Evolutionary conservation across 2,329 filamentous ascomycete species (phyloP).

Genomic region (Calonectria multiphialidica): DNA sequence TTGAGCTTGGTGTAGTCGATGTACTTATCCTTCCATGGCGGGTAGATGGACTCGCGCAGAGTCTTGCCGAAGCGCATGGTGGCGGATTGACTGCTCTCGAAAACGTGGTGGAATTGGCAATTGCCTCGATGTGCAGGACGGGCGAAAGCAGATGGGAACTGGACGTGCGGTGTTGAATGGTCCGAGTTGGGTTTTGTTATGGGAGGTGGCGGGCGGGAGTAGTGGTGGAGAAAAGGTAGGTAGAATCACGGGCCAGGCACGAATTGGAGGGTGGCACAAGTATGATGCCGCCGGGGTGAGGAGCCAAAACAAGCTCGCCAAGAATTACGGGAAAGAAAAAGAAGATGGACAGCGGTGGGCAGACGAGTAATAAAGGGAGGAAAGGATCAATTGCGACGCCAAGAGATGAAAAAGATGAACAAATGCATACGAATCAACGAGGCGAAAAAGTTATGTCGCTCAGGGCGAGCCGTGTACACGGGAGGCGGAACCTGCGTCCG

Average conservation of each 20-base stretch:
- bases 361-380: not conserved
- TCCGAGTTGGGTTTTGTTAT: not conserved
- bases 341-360: not conserved
- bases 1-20: constrained; percentile 97
- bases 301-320: not conserved
- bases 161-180: constrained; percentile 2
- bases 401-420: not conserved
- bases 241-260: not conserved
- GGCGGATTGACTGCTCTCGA: not conserved
- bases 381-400: not conserved
- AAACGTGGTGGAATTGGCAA: constrained; percentile 14
- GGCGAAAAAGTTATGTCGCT: constrained; percentile 8
- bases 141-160: not conserved
- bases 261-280: not conserved
- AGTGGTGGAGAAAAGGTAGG: not conserved
- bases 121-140: constrained; percentile 13
- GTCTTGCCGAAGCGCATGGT: constrained; percentile 94
- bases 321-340: not conserved
- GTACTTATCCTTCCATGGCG: constrained; percentile 93
- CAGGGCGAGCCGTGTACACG: constrained; percentile 1
- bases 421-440: not conserved
- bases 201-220: not conserved
- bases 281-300: not conserved
- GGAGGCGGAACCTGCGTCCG: not conserved
- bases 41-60: constrained; percentile 81